Evolutionary conservation across 1,284 basidiomycete genomes (phyloP).

Genomic region (Chalciporus sp.): DNA sequence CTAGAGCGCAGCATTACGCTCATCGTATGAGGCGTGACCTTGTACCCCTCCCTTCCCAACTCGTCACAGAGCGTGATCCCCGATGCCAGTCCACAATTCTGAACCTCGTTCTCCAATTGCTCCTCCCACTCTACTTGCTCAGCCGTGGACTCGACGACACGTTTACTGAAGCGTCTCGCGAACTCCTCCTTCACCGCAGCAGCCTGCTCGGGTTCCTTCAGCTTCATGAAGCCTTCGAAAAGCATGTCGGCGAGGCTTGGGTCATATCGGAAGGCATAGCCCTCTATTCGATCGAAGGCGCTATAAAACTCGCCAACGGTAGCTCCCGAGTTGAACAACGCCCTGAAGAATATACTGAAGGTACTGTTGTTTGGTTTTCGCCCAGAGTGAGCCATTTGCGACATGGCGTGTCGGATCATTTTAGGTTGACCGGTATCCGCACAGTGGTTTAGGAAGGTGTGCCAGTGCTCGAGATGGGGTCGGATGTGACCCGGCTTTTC

Average conservation of each 20-base stretch:
- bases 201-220: slow-evolving; percentile 39
- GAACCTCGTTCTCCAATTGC: slow-evolving; percentile 31
- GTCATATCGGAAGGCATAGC: slow-evolving; percentile 45
- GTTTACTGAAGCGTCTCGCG: slow-evolving; percentile 34
- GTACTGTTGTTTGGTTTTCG: slow-evolving; percentile 50
- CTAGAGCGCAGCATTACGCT: too few relatives aligned
- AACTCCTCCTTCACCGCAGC: slow-evolving; percentile 42
- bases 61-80: slow-evolving; percentile 30
- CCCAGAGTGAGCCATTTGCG: slow-evolving; percentile 46
- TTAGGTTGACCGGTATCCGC: slow-evolving; percentile 39
- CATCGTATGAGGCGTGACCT: slow-evolving; percentile 38
- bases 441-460: slow-evolving; percentile 50
- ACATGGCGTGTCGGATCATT: slow-evolving; percentile 43
- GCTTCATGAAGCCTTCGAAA: slow-evolving; percentile 44
- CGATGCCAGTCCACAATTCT: slow-evolving; percentile 28
- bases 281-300: slow-evolving; percentile 49
- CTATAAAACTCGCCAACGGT: slow-evolving; percentile 39
- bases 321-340: slow-evolving; percentile 42
- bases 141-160: slow-evolving; percentile 28
- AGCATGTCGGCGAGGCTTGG: slow-evolving; percentile 44
- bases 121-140: slow-evolving; percentile 31
- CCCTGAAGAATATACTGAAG: slow-evolving; percentile 48
- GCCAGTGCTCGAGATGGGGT: slow-evolving; percentile 57
- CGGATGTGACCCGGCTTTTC: slow-evolving; percentile 45
- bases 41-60: slow-evolving; percentile 37